Percentiles rank a stretch among this genome's conserved stretches.
Conservation (phyloP, 352 stramenopile genomes). For the Globisporangium carolinianum region DNA sequence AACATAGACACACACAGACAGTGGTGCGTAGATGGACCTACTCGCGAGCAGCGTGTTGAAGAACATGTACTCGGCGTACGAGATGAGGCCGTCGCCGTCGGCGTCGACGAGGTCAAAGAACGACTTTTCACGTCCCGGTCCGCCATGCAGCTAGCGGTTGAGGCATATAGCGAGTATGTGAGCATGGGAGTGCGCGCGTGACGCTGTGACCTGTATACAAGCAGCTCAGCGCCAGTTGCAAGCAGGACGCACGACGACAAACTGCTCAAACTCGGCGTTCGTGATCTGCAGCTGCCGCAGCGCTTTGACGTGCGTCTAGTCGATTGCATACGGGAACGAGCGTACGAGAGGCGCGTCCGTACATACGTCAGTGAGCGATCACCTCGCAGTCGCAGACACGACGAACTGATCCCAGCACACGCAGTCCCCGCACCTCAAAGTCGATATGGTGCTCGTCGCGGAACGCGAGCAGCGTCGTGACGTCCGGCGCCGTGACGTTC, state of each 20-base stretch:
- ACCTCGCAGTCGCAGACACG: not conserved
- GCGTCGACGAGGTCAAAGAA: conserved; percentile 85
- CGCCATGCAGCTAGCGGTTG: conserved; percentile 36
- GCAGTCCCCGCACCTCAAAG: conserved; percentile 35
- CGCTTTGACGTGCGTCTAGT: conserved; percentile 69
- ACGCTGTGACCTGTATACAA: not conserved
- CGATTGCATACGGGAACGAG: not conserved
- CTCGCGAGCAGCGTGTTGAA: conserved; percentile 82
- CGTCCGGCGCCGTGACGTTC: conserved; percentile 35
- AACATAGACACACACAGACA: not conserved
- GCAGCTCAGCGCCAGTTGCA: no score
- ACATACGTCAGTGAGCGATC: not conserved
- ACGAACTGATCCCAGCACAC: not conserved
- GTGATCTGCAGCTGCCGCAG: conserved; percentile 71
- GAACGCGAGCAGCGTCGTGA: conserved; percentile 49
- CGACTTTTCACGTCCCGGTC: conserved; percentile 46
- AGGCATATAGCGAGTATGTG: not conserved
- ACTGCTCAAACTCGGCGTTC: conserved; percentile 78
- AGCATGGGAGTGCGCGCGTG: not conserved
- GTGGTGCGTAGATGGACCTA: conserved; percentile 22
- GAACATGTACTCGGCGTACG: conserved; percentile 87
- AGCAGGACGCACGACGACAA: conserved; percentile 31
- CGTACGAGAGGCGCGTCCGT: no score
- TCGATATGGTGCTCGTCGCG: conserved; percentile 56
- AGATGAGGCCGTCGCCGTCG: conserved; percentile 83